Evolutionary conservation across 768 basidiomycete species (phyloP).

Genomic region (Agrocybe praecox): DNA sequence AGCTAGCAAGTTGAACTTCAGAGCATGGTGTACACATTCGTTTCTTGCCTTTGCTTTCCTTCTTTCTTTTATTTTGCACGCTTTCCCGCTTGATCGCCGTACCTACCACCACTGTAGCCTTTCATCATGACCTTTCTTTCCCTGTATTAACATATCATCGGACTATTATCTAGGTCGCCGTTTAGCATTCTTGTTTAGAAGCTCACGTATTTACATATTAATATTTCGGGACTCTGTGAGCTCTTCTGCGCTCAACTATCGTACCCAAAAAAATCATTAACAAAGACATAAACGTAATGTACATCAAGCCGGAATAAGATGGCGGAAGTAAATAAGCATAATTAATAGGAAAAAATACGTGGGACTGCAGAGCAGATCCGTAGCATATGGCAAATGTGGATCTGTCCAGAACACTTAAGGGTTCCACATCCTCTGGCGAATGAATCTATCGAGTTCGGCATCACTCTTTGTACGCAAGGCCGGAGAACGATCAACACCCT

Average conservation of each 20-base stretch:
- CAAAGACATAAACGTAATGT: too few relatives aligned
- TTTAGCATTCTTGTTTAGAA: not conserved
- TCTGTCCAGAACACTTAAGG: constrained; percentile 40
- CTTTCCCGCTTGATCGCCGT: not conserved
- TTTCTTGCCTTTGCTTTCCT: constrained; percentile 1
- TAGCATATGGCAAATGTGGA: not conserved
- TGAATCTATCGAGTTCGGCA: constrained; percentile 50
- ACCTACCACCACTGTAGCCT: not conserved
- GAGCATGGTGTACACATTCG: not conserved
- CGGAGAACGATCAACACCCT: constrained; percentile 57
- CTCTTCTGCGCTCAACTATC: too few relatives aligned
- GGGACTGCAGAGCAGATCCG: too few relatives aligned
- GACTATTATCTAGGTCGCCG: not conserved
- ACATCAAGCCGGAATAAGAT: too few relatives aligned
- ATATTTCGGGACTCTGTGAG: not conserved
- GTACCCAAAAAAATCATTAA: too few relatives aligned
- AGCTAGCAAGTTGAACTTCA: constrained; percentile 7
- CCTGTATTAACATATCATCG: not conserved
- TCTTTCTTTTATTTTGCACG: not conserved
- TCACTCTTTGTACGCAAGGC: constrained; percentile 63
- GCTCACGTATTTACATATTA: not conserved
- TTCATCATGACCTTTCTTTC: not conserved
- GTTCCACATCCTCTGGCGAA: constrained; percentile 75
- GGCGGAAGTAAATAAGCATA: too few relatives aligned
- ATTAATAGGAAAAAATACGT: too few relatives aligned